Evolutionary conservation across 2,329 filamentous ascomycete species (phyloP), one percentile per base, ranked within the genome.

Genomic region (Apiospora malaysiana): DNA sequence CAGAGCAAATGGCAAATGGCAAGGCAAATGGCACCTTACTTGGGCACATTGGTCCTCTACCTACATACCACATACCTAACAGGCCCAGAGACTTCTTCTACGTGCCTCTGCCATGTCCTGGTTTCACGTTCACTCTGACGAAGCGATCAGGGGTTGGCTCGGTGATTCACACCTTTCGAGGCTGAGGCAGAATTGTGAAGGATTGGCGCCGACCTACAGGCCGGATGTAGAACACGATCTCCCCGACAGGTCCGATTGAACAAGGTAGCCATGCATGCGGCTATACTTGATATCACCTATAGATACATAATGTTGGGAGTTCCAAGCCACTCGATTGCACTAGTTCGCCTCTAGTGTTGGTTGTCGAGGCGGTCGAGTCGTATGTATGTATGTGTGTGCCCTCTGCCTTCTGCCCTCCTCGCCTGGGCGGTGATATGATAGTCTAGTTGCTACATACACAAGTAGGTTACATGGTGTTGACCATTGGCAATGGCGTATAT

Each of bases 241-340:
- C 56, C 56, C 56, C 56, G 56, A 63, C 56, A 63, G 56, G 56
- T 63, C 56, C 56, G 56, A 63, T 63, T 63, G 56, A 63, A n/a
- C 27, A 32, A 63, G 32, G 56, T 63, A 63, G 32, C 56, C 56
- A 63, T 63, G 56, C 56, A 63, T 63, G 40, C 27, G n/a, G 27
- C 32, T 40, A 63, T 63, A 63, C 32, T 21, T 63, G 32, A 40
- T 40, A 63, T 63, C 56, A 40, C 56, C 56, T 63, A 63, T 63
- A 63, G 56, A 23, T 63, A 63, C 18, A 37, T 59, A 21, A 12
- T 32, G 18, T 23, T 40, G 56, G 18, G 56, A n/a, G 10, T 40
- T 4, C 32, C 9, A 40, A 63, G 56, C 56, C 56, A 63, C 56
- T 40, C 37, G n/a, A 0, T 21, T n/a, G 56, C n/a, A 40, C 56